Evolutionary conservation across 345 rosid species (phyloP).

Genomic region (Salix purpurea): DNA sequence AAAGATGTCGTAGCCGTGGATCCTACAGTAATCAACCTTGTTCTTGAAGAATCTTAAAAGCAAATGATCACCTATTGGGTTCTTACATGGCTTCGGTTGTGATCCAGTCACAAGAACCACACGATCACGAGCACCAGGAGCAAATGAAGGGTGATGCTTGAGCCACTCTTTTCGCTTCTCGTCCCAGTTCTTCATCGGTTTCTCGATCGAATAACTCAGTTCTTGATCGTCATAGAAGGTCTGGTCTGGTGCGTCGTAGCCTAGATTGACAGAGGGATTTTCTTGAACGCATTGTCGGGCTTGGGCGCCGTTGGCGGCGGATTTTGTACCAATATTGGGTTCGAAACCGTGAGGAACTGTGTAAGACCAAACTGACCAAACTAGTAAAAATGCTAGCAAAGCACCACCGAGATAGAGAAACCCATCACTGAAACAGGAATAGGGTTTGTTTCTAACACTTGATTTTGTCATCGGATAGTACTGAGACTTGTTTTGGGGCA

Average conservation of each 20-base stretch:
- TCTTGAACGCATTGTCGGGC: slow-evolving; percentile 16
- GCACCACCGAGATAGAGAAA: slow-evolving; percentile 60
- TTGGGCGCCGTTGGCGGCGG: not conserved
- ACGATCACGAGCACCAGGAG: slow-evolving; percentile 50
- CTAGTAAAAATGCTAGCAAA: slow-evolving; percentile 55
- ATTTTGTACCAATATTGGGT: not conserved
- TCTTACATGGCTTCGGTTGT: slow-evolving; percentile 76
- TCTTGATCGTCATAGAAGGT: slow-evolving; percentile 80
- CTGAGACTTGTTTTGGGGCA: not conserved
- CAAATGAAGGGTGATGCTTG: slow-evolving; percentile 63
- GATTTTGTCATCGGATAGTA: slow-evolving; percentile 23
- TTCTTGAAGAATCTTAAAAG: slow-evolving; percentile 74
- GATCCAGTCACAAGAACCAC: slow-evolving; percentile 80
- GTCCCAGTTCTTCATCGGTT: slow-evolving; percentile 68
- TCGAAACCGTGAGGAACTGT: slow-evolving; percentile 20
- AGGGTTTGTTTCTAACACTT: slow-evolving; percentile 22
- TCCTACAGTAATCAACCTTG: slow-evolving; percentile 86
- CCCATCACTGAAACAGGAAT: slow-evolving; percentile 38
- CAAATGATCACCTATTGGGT: slow-evolving; percentile 78
- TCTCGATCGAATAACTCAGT: slow-evolving; percentile 58
- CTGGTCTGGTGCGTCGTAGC: slow-evolving; percentile 48
- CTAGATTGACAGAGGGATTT: slow-evolving; percentile 28
- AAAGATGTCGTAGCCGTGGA: slow-evolving; percentile 79
- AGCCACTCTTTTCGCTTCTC: slow-evolving; percentile 73
- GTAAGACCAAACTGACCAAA: slow-evolving; percentile 66